Conservation (phyloP, 2,329 filamentous ascomycete species). For the Aspergillus sp. region DNA sequence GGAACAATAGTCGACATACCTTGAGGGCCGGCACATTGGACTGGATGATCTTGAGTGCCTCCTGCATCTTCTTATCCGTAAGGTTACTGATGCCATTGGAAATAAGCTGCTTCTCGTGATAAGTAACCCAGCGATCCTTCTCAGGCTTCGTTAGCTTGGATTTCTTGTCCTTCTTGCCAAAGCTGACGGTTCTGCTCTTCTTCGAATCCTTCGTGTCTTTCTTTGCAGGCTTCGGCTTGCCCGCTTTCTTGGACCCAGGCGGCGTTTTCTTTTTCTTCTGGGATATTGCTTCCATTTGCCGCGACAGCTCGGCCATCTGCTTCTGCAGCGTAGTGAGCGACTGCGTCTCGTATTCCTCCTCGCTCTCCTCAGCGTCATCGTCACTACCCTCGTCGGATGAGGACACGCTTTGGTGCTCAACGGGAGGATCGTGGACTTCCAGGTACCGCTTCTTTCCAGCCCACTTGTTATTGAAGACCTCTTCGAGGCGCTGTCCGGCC, state of each 20-base stretch:
- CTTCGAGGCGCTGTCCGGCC: conserved; percentile 63
- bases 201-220: conserved; percentile 28
- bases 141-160: conserved; percentile 32
- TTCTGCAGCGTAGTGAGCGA: conserved; percentile 59
- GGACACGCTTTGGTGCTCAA: conserved; percentile 55
- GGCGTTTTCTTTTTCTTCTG: conserved; percentile 53
- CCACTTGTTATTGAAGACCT: conserved; percentile 67
- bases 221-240: conserved; percentile 16
- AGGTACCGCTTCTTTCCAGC: conserved; percentile 72
- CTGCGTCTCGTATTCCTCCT: conserved; percentile 53
- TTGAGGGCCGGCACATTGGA: conserved; percentile 66
- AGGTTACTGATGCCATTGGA: conserved; percentile 76
- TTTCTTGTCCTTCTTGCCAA: conserved; percentile 50
- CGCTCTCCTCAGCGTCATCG: conserved; percentile 60
- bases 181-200: conserved; percentile 32
- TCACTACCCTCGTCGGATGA: conserved; percentile 61
- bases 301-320: conserved; percentile 65
- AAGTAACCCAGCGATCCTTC: conserved; percentile 58
- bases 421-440: conserved; percentile 59
- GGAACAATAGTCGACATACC: conserved; percentile 28
- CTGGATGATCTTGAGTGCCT: conserved; percentile 83
- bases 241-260: conserved; percentile 43
- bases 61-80: conserved; percentile 64
- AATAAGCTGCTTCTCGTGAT: conserved; percentile 83
- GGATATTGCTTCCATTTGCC: conserved; percentile 49